phyloP scores from a whole-genome alignment of 2,329 filamentous ascomycete species.

The Pyrenophora seminiperda region DNA sequence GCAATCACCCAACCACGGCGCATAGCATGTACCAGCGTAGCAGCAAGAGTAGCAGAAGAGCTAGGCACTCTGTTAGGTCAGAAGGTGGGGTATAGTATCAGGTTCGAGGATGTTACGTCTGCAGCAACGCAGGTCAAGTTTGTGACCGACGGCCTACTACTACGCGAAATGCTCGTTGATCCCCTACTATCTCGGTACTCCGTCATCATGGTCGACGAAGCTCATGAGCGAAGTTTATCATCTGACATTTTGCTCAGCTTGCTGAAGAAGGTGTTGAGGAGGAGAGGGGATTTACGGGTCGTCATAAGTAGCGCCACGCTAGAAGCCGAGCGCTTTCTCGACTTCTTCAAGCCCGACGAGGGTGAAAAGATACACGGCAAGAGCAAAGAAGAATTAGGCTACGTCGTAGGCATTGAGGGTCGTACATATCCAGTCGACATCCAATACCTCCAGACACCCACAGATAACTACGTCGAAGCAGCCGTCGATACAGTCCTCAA shows the following conservation, averaged over 20 bases:
- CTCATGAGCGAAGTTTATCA: conserved; percentile 90
- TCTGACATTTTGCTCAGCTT: conserved; percentile 89
- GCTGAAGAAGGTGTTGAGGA: conserved; percentile 85
- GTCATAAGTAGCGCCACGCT: conserved; percentile 93
- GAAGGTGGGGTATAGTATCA: conserved; percentile 86
- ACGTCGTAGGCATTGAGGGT: conserved; percentile 84
- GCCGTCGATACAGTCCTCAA: conserved; percentile 83
- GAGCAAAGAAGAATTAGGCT: conserved; percentile 54
- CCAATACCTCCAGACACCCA: conserved; percentile 76
- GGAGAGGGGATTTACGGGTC: conserved; percentile 79
- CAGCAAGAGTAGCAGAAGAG: conserved; percentile 73
- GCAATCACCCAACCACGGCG: conserved; percentile 72
- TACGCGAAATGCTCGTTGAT: conserved; percentile 91
- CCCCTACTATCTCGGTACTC: conserved; percentile 89
- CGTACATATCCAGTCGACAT: conserved; percentile 87
- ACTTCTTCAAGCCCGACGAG: conserved; percentile 70
- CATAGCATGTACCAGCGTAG: conserved; percentile 38
- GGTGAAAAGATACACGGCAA: conserved; percentile 45
- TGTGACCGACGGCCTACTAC: conserved; percentile 87
- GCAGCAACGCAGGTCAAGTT: conserved; percentile 89
- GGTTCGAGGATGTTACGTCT: conserved; percentile 89
- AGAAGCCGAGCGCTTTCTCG: conserved; percentile 82
- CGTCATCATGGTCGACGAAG: conserved; percentile 97
- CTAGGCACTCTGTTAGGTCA: conserved; percentile 84
- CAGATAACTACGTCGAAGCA: conserved; percentile 85